phyloP scores from a whole-genome alignment of 2,329 filamentous ascomycete genomes.

The Plenodomus biglobosus region DNA sequence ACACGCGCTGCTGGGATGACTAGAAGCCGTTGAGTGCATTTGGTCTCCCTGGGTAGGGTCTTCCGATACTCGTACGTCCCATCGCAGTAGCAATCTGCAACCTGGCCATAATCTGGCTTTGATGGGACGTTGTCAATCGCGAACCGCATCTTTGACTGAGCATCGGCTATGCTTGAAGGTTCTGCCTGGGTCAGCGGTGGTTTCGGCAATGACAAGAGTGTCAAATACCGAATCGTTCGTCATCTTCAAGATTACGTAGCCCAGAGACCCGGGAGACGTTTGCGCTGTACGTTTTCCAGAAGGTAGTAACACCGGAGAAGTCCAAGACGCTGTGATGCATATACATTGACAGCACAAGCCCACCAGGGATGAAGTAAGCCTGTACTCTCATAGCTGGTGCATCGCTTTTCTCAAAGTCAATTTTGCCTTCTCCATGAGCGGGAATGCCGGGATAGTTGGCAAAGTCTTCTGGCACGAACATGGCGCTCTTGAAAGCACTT shows the following conservation, averaged over 20 bases:
- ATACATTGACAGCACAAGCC: conserved; percentile 40
- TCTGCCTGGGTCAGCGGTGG: conserved; percentile 19
- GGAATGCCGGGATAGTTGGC: conserved; percentile 30
- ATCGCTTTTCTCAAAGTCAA: conserved; percentile 26
- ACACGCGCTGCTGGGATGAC: conserved; percentile 32
- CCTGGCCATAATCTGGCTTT: conserved; percentile 5
- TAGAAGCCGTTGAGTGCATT: conserved; percentile 33
- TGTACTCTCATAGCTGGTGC: conserved; percentile 36
- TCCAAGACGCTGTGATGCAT: conserved; percentile 38
- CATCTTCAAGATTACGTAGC: conserved; percentile 12
- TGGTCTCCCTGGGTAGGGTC: conserved; percentile 26
- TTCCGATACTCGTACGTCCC: conserved; percentile 28
- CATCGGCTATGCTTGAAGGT: conserved; percentile 20
- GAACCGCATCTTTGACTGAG: conserved; percentile 25
- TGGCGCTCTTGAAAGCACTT: conserved; percentile 30
- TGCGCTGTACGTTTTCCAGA: conserved; percentile 29
- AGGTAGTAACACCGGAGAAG: conserved; percentile 32
- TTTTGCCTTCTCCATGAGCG: conserved; percentile 31
- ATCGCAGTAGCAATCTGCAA: conserved; percentile 34
- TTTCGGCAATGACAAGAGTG: background rate
- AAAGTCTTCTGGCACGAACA: conserved; percentile 37
- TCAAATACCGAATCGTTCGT: conserved; percentile 14
- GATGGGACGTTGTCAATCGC: conserved; percentile 23
- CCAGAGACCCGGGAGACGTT: conserved; percentile 26
- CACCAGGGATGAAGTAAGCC: conserved; percentile 41